A percentile compares a stretch with the other conserved stretches of the same genome.
These are phyloP conservation scores for Bruguiera sexangula DNA, from an alignment of 345 rosid genomes.

Conservation along the genomic window DNA sequence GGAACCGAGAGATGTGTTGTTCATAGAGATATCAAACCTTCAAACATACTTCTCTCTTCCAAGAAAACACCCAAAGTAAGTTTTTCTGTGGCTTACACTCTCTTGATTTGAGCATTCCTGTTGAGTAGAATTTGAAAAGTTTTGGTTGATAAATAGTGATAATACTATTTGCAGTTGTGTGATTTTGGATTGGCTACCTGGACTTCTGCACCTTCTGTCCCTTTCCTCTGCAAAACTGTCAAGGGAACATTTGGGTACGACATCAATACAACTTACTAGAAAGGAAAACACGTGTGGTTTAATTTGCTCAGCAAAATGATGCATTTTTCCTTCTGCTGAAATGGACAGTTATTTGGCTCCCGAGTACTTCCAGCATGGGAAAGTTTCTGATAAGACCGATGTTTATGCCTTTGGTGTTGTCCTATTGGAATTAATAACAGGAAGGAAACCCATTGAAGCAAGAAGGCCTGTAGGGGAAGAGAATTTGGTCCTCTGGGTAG, in stretches of 20 bases:
- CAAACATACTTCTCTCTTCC: constrained; percentile 89
- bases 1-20: constrained; percentile 90
- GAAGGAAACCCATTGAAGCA: constrained; percentile 87
- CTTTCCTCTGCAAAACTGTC: constrained; percentile 91
- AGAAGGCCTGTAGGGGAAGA: constrained; percentile 79
- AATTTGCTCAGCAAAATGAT: neutral
- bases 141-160: neutral
- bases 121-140: neutral
- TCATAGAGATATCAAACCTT: constrained; percentile 93
- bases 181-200: constrained; percentile 94
- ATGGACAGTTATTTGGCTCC: constrained; percentile 80
- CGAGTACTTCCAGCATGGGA: constrained; percentile 96
- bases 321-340: constrained; percentile 7
- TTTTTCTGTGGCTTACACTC: neutral
- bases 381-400: constrained; percentile 88
- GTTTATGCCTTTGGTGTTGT: constrained; percentile 96
- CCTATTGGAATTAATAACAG: constrained; percentile 75
- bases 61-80: constrained; percentile 73
- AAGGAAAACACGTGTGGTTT: neutral
- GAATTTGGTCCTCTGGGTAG: constrained; percentile 90
- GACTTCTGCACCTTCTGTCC: constrained; percentile 89
- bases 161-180: constrained; percentile 55
- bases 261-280: neutral
- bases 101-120: neutral
- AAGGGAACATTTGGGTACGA: constrained; percentile 96